Conservation (phyloP, 1,139 yeast species). For the Sugiyamaella grinbergsii region DNA sequence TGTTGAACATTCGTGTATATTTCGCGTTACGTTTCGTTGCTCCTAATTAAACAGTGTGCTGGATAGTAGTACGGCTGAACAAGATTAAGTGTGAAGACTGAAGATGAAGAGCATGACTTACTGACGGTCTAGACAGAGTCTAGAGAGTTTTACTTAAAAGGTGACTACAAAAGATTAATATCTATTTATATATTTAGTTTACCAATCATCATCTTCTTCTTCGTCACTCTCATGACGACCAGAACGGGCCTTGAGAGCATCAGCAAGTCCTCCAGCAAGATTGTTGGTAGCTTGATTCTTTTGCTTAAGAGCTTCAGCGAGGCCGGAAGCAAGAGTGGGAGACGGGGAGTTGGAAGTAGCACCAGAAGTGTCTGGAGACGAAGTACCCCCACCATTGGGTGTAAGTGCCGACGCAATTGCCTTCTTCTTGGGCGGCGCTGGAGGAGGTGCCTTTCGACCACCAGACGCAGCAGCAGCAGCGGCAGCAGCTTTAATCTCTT, state of each 20-base stretch:
- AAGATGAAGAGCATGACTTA: too few relatives aligned
- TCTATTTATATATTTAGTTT: conserved; percentile 6
- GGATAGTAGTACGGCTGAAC: neutral
- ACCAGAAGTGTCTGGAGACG: conserved; percentile 18
- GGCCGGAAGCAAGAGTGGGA: conserved; percentile 56
- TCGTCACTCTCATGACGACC: conserved; percentile 81
- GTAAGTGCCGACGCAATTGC: conserved; percentile 33
- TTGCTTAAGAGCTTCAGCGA: conserved; percentile 69
- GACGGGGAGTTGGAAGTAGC: conserved; percentile 35
- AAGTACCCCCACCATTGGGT: conserved; percentile 28
- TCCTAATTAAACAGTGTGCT: too few relatives aligned
- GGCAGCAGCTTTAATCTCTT: conserved; percentile 49
- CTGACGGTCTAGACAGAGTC: too few relatives aligned
- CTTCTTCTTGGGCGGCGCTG: conserved; percentile 40
- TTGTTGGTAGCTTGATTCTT: conserved; percentile 67
- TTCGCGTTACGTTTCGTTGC: neutral
- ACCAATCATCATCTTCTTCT: conserved; percentile 57
- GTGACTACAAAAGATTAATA: too few relatives aligned
- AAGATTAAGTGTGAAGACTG: too few relatives aligned
- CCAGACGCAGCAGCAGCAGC: conserved; percentile 25
- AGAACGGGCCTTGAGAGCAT: conserved; percentile 83
- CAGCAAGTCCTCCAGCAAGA: conserved; percentile 85
- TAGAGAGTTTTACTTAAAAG: too few relatives aligned
- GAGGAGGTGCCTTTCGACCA: conserved; percentile 34
- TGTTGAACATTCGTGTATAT: conserved; percentile 2